Conservation (phyloP, 2,329 filamentous ascomycete genomes). For the Fusarium sp. region DNA sequence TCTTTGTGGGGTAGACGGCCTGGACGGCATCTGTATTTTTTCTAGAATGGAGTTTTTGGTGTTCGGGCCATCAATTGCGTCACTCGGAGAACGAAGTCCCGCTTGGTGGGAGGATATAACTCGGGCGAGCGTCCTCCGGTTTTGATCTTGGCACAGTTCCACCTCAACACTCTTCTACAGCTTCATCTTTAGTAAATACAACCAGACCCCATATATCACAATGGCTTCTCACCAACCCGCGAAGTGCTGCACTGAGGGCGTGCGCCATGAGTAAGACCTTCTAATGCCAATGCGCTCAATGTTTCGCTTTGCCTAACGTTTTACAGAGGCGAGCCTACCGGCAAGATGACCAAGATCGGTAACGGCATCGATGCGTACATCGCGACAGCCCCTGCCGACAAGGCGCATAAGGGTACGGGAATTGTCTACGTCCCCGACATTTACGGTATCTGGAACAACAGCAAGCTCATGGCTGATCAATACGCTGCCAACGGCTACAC, state of each 20-base stretch:
- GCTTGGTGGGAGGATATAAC: constrained; percentile 26
- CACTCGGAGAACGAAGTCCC: constrained; percentile 28
- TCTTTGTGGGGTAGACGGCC: constrained; percentile 29
- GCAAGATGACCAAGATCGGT: constrained; percentile 61
- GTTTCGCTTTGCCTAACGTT: not conserved
- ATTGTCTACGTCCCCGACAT: constrained; percentile 57
- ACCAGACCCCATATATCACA: constrained; percentile 4
- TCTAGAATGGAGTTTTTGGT: constrained; percentile 5
- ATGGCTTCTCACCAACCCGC: constrained; percentile 69
- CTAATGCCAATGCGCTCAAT: not conserved
- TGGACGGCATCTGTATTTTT: constrained; percentile 14
- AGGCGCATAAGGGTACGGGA: constrained; percentile 48
- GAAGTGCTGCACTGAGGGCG: constrained; percentile 66
- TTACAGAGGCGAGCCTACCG: constrained; percentile 62
- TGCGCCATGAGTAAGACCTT: constrained; percentile 65
- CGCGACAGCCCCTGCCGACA: constrained; percentile 57
- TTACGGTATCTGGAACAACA: constrained; percentile 57
- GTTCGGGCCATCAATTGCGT: constrained; percentile 35
- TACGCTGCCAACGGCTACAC: constrained; percentile 57
- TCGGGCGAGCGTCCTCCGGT: constrained; percentile 14
- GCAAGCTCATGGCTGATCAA: constrained; percentile 58
- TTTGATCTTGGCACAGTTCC: not conserved
- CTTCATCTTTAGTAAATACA: not conserved
- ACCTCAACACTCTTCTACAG: not conserved
- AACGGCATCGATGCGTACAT: constrained; percentile 65